Base-by-base conservation (phyloP, 2,329 filamentous ascomycete species). In the Alternaria burnsii region DNA sequence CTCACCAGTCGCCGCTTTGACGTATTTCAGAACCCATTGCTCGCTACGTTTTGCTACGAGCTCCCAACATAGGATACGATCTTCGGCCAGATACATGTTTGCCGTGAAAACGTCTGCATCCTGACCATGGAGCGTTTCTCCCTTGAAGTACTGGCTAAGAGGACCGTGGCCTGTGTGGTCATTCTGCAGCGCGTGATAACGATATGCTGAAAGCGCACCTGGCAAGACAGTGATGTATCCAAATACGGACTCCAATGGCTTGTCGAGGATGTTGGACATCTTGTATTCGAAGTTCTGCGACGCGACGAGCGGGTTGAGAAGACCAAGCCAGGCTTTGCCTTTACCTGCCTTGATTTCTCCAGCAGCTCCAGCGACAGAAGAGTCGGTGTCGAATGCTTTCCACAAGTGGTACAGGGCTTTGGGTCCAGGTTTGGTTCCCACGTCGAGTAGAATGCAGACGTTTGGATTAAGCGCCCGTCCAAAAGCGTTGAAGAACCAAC, bases 211-310 rank as follows among this genome's bases (percentile, higher is more conserved):
- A 53, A 99, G 86, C 0, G 95, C 95, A 79, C 95, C 96, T 0
- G 95, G 96, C 66, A 99, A 82, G 70, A 99, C 95, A 6, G 94
- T 98, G 70, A 99, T 99, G 76, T 98, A 99, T 2, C 95, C 95
- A 77, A 99, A 99, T 0, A 97, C 94, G 0, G 93, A 97, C 78
- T 99, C 95, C 2, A 99, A 83, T 0, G 95, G 95, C 79, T 99
- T 99, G 78, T 99, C 95, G 26, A 99, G 85, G 72, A 99, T 99
- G 72, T 99, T 99, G 41, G 93, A 97, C 93, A 99, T 97, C 80
- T 99, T 99, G 84, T 99, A 99, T 82, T 99, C 95, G 69, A 99
- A 99, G 77, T 99, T 99, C 73, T 99, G 95, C 46, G 93, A 97
- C 0, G 95, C 95, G 16, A 99, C 94, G 6, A 99, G 84, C 0